Percentiles rank a stretch among this genome's conserved stretches.
Evolutionary conservation across 2,329 filamentous ascomycete species (phyloP).

Genomic region (Diaporthe aspalathi): DNA sequence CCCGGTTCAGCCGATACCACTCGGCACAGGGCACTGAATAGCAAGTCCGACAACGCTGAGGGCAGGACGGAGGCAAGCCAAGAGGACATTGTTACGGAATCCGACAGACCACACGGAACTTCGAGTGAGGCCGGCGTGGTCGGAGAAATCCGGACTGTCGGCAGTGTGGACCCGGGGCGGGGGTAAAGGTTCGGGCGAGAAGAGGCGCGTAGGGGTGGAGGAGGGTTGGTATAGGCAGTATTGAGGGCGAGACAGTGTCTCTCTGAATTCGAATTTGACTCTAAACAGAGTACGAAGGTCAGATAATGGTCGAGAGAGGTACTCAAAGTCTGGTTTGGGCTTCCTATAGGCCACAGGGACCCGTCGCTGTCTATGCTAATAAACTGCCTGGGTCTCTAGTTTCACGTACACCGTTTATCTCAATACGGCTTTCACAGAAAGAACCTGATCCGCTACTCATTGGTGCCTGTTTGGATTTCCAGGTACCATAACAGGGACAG

Average conservation of each 20-base stretch:
- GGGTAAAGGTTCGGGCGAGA: too few species aligned
- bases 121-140: too few species aligned
- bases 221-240: not conserved
- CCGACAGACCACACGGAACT: not conserved
- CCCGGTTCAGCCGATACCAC: too few species aligned
- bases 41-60: not conserved
- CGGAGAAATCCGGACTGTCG: not conserved
- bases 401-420: too few species aligned
- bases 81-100: too few species aligned
- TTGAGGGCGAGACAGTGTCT: not conserved
- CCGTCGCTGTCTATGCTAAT: too few species aligned
- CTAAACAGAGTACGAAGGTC: accelerated
- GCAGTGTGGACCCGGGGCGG: not conserved
- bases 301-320: not conserved
- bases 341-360: too few species aligned
- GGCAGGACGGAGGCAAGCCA: not conserved
- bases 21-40: not conserved
- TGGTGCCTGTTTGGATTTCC: constrained; percentile 14
- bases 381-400: too few species aligned
- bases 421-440: too few species aligned
- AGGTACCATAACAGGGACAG: constrained; percentile 19
- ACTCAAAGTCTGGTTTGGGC: not conserved
- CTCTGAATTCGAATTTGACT: not conserved
- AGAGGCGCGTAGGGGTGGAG: too few species aligned
- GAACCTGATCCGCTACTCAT: not conserved